phyloP scores from a whole-genome alignment of 1,284 basidiomycete species.

The Peniophora sp. region DNA sequence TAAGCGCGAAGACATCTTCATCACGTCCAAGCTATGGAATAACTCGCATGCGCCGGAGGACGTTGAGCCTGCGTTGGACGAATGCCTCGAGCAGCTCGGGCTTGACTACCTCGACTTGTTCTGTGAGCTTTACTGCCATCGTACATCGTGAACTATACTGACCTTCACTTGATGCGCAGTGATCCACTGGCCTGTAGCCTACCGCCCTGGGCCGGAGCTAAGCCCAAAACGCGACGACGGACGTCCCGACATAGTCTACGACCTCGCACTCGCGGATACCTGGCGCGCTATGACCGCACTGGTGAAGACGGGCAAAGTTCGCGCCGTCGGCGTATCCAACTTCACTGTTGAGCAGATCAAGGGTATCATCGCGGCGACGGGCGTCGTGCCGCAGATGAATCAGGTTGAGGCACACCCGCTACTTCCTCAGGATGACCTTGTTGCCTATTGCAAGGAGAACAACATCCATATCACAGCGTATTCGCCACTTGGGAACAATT shows the following conservation, averaged over 20 bases:
- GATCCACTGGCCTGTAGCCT: conserved; percentile 85
- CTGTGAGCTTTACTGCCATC: conserved; percentile 29
- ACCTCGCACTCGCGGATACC: conserved; percentile 66
- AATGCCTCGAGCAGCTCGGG: conserved; percentile 66
- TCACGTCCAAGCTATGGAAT: conserved; percentile 84
- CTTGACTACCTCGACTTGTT: conserved; percentile 77
- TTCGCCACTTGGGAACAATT: conserved; percentile 80
- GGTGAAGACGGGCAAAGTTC: conserved; percentile 40
- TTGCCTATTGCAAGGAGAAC: conserved; percentile 62
- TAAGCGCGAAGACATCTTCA: conserved; percentile 75
- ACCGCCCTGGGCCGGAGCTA: conserved; percentile 54
- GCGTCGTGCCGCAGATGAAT: conserved; percentile 71
- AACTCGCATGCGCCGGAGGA: conserved; percentile 50
- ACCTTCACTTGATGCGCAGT: conserved; percentile 33
- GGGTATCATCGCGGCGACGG: conserved; percentile 68
- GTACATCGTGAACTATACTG: not conserved
- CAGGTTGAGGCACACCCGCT: conserved; percentile 84
- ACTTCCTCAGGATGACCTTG: conserved; percentile 63
- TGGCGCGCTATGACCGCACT: conserved; percentile 75
- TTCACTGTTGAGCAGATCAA: conserved; percentile 64
- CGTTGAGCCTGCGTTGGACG: conserved; percentile 69
- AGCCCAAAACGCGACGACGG: conserved; percentile 37
- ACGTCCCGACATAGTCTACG: conserved; percentile 44
- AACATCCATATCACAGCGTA: conserved; percentile 80
- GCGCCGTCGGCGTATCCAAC: conserved; percentile 73